Evolutionary conservation across 2,329 filamentous ascomycete genomes (phyloP).

Genomic region (Drechslera avenae): DNA sequence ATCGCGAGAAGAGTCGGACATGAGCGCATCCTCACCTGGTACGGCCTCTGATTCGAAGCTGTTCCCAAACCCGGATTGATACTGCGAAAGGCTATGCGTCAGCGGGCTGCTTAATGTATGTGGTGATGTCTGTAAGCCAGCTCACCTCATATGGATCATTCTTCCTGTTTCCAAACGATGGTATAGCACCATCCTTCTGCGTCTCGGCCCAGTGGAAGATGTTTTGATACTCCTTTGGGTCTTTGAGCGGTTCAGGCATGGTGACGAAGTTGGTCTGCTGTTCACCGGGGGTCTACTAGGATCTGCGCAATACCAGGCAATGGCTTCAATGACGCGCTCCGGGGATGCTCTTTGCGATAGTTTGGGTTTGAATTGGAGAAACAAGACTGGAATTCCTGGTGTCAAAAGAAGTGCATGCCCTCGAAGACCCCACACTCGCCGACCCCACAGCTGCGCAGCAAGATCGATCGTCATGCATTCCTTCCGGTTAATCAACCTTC

Average conservation of each 20-base stretch:
- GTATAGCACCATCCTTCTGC: slow-evolving; percentile 61
- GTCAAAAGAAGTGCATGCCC: slow-evolving; percentile 11
- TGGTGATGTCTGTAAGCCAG: slow-evolving; percentile 4
- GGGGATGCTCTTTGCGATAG: not conserved
- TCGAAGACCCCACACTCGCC: slow-evolving; percentile 11
- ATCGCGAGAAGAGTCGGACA: slow-evolving; percentile 2
- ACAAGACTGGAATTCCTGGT: not conserved
- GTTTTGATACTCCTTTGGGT: slow-evolving; percentile 47
- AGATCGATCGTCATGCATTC: not conserved
- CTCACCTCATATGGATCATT: slow-evolving; percentile 60
- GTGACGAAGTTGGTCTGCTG: slow-evolving; percentile 4
- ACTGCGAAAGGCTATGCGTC: slow-evolving; percentile 40
- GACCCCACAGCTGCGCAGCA: slow-evolving; percentile 17
- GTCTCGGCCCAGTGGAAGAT: slow-evolving; percentile 62
- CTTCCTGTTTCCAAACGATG: slow-evolving; percentile 59
- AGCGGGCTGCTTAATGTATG: slow-evolving; percentile 5
- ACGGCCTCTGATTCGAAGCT: slow-evolving; percentile 55
- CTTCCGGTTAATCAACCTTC: not conserved
- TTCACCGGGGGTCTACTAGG: not conserved
- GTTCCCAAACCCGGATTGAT: slow-evolving; percentile 64
- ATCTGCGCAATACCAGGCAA: slow-evolving; percentile 1
- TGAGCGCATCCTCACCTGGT: slow-evolving; percentile 36
- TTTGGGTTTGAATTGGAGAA: not conserved
- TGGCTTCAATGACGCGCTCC: not conserved
- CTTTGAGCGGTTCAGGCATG: slow-evolving; percentile 35